Base-by-base conservation (phyloP, 192 early-diverging fungal species). In the Coemansia sp. region DNA sequence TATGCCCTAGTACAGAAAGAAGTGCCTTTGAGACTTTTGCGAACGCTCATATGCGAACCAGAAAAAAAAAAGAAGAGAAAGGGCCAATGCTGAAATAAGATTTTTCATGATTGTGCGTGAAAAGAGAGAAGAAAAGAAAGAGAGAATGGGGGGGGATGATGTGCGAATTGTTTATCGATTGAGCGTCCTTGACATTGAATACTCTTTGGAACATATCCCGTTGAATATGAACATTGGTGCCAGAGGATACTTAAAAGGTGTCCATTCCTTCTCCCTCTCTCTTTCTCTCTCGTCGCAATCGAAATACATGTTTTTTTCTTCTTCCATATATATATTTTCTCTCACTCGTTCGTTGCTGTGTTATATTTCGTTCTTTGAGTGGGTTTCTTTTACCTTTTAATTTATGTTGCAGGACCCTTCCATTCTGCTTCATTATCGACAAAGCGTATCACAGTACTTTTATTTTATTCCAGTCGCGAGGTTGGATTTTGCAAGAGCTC, bases 91-190 rank as follows among this genome's bases (percentile, higher is more conserved):
- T 13, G 15, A 45, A 45, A 45, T 17, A 45, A 13, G 15, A 13
- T 25, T 25, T 25, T 52, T 52, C 23, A 52, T 52, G 23, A 23
- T 52, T 22, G 19, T 25, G 49, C 19, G 45, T 19, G 11, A 19
- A 48, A 48, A 48, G n/a, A 19, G 45, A 15, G 45, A 29, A 29
- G 3, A 3, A 29, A 29, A 29, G 29, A 29, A 29, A 23, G 22
- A 52, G 14, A 11, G 9, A 52, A 52, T 25, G 49, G 9, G 38
- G 38, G 38, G 5, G 23, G 23, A 52, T 52, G 49, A 52, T 52
- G 49, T 52, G 23, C 23, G 23, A 52, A 52, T 52, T 52, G 49
- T 52, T 52, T 52, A 52, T 52, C 49, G 22, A 25, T 25, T 25
- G 22, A 25, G 45, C 17, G 49, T 52, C 49, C 1, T 52, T 5